Base-by-base conservation (phyloP, 2,329 filamentous ascomycete genomes). In the Cladophialophora yegresii region DNA sequence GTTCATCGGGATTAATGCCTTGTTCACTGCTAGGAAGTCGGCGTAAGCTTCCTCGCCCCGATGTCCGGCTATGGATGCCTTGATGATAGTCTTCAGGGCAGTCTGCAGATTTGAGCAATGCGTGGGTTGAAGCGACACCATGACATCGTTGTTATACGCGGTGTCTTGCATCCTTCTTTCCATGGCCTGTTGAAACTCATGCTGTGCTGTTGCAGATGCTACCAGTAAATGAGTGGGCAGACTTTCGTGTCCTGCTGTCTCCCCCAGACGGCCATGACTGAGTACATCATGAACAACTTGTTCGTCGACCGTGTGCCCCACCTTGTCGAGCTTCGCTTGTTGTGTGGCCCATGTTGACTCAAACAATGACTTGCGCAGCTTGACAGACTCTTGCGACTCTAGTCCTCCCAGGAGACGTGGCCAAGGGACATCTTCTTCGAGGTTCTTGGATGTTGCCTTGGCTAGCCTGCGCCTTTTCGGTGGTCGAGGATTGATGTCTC, bases 381-480 rank as follows among this genome's bases (percentile, higher is more conserved):
- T 69, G 22, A 77, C 72, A 7, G 73, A 73, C 16, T 72, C 64
- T 22, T 70, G 33, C 32, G 63, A 68, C 64, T 81, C 79, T 12
- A 76, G 71, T 13, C 78, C 78, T 30, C 75, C 73, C 23, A 80
- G 69, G 22, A 81, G 73, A 7, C 76, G 72, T 7, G 76, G 73
- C 65, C 80, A 81, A 23, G 61, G 33, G 23, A 58, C 40, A 28
- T 58, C 64, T 4, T 73, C 67, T 4, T 58, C 22, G 5, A 33
- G 8, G 13, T 10, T 70, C 61, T 45, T 62, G 23, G 66, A 40
- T 5, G 63, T 6, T 67, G 78, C 60, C 79, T 80, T 79, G 7
- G 85, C 77, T 23, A 54, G 28, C 72, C 83, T 86, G 61, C 86
- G 81, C 63, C 83, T 80, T 73, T 90, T 89, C 40, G 81, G 72